Conservation (phyloP, 2,329 filamentous ascomycete genomes). For the Aureobasidium sp. region DNA sequence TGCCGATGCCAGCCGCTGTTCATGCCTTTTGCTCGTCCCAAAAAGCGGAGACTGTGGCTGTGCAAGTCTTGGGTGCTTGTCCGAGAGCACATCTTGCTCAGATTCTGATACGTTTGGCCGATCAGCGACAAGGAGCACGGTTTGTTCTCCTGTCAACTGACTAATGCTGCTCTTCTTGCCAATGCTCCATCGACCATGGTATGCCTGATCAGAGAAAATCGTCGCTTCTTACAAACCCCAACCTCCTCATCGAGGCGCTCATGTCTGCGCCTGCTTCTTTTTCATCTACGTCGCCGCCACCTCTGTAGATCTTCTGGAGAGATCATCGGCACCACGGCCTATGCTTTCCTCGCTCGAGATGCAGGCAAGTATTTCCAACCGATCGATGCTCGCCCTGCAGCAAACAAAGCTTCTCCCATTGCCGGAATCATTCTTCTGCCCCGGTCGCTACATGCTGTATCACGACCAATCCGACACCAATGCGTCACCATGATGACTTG, state of each 20-base stretch:
- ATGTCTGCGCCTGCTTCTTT: not conserved
- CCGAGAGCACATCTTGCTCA: not conserved
- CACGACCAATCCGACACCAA: not conserved
- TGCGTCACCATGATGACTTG: constrained; percentile 15
- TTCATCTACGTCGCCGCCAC: constrained; percentile 6
- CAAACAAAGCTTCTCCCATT: constrained; percentile 8
- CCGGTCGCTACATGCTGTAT: constrained; percentile 1
- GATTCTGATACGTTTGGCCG: constrained; percentile 4
- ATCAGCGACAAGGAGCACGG: not conserved
- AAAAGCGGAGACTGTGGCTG: constrained; percentile 15
- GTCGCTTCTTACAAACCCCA: not conserved
- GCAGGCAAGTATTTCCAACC: not conserved
- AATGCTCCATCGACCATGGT: not conserved
- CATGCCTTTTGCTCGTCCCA: not conserved
- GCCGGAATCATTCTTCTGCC: not conserved
- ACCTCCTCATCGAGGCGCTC: not conserved
- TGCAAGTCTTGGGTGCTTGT: not conserved
- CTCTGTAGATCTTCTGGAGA: not conserved
- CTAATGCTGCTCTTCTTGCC: not conserved
- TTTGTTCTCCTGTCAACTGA: constrained; percentile 2
- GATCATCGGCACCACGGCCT: constrained; percentile 1
- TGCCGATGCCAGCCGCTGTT: constrained; percentile 8
- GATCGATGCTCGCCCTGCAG: constrained; percentile 2
- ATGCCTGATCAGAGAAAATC: not conserved
- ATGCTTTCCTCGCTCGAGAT: not conserved